Base-by-base conservation (phyloP, 2,329 filamentous ascomycete species). In the Trichoderma sp. region DNA sequence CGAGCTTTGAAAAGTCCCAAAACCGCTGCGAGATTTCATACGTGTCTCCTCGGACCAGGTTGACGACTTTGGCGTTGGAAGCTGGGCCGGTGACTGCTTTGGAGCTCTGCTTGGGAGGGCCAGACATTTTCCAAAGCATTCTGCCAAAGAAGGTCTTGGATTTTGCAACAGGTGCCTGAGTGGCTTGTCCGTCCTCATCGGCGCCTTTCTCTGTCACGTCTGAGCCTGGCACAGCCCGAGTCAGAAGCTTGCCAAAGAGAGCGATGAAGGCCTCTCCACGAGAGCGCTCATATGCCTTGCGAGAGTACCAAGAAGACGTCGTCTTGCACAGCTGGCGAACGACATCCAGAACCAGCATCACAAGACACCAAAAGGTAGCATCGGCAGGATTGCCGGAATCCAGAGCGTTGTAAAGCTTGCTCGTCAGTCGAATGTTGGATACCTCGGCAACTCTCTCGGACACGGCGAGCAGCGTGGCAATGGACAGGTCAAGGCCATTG, bases 41-140 rank as follows among this genome's bases (percentile, higher is more conserved):
- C 0, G 93, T 94, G 81, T 97, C 94, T 75, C 89, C 91, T 66
- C 94, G 92, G 87, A 97, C 93, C 2, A 98, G 84, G 79, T 97
- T 98, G 76, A 98, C 89, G 69, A 98, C 97, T 81, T 97, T 97
- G 8, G 95, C 95, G 84, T 95, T 96, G 0, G 94, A 95, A 0
- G 95, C 94, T 4, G 68, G 31, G 3, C 59, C 60, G 1, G 74
- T 3, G 1, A 33, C 27, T 6, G n/a, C 9, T 1, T 66, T 9
- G 4, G 63, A 3, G 35, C 71, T 80, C 11, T 74, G 68, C 56
- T 79, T 80, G 4, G 77, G 78, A 16, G 75, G 65, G 2, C 80
- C 77, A 7, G 78, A 81, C 16, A 77, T 77, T 18, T 60, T 69
- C 11, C 69, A 74, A 14, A 81, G 77, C 62, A 81, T 75, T 0